Conservation (phyloP, 1,139 yeast genomes). For the Yamadazyma atmosphaerica region DNA sequence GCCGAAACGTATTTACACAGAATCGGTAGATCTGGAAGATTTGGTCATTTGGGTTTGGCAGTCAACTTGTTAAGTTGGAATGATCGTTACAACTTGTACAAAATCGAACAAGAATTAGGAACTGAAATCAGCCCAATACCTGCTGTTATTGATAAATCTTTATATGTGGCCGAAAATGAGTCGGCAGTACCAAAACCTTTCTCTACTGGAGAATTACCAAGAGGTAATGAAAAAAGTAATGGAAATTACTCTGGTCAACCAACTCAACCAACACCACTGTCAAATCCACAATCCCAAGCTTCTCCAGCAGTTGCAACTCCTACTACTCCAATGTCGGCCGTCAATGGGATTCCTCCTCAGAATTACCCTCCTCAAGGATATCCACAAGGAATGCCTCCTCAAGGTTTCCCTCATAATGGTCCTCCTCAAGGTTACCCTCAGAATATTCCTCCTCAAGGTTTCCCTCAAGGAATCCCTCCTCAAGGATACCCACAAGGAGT, state of each 20-base stretch:
- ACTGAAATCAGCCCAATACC: conserved; percentile 98
- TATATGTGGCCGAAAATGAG: conserved; percentile 84
- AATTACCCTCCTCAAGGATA: conserved; percentile 15
- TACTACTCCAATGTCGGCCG: conserved; percentile 4
- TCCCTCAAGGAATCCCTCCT: conserved; percentile 8
- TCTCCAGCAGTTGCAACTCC: conserved; percentile 17
- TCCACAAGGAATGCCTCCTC: conserved; percentile 12
- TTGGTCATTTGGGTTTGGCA: conserved; percentile 97
- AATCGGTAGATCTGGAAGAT: conserved; percentile 99
- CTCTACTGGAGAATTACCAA: conserved; percentile 68
- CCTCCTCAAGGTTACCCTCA: conserved; percentile 6
- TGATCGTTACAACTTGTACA: conserved; percentile 89
- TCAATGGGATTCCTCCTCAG: conserved; percentile 9
- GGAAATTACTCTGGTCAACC: conserved; percentile 58
- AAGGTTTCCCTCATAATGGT: conserved; percentile 11
- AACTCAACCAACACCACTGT: conserved; percentile 22
- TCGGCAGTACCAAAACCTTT: conserved; percentile 84
- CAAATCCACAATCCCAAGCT: conserved; percentile 12
- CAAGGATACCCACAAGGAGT: conserved; percentile 15
- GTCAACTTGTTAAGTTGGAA: conserved; percentile 96
- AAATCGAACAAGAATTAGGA: conserved; percentile 95
- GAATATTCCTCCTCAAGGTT: conserved; percentile 3
- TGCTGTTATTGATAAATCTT: conserved; percentile 77
- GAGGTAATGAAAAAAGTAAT: conserved; percentile 43
- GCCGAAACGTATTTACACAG: conserved; percentile 98